These are phyloP conservation scores for Wallacemonas collosoma DNA, from an alignment of 208 protist genomes.

Conservation along the genomic window DNA sequence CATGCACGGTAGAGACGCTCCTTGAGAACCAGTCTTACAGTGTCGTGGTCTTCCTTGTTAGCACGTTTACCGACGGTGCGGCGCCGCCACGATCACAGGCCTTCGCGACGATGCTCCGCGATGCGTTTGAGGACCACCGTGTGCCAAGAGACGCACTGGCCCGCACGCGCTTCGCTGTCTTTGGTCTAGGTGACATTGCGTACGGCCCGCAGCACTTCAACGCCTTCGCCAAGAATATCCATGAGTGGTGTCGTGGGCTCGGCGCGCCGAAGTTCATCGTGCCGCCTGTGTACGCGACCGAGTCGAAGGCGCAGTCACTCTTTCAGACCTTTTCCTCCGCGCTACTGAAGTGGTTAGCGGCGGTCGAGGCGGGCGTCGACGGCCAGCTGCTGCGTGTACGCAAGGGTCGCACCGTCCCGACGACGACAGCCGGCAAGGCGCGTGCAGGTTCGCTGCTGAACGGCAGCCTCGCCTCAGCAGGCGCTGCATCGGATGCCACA, in stretches of 20 bases:
- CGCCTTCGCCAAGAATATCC: conserved; percentile 72
- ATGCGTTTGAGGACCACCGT: conserved; percentile 83
- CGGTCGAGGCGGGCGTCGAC: conserved; percentile 48
- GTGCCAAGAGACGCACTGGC: conserved; percentile 62
- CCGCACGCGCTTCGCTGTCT: conserved; percentile 74
- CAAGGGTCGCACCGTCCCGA: not conserved
- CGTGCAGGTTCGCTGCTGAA: not conserved
- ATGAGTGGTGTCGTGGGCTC: conserved; percentile 70
- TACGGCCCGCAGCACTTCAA: conserved; percentile 85
- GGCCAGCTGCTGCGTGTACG: conserved; percentile 27
- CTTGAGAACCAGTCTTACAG: conserved; percentile 42
- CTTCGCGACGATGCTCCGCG: conserved; percentile 76
- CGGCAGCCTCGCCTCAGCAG: conserved; percentile 1
- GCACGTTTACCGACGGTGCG: conserved; percentile 78
- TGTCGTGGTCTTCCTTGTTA: conserved; percentile 72
- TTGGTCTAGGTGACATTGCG: conserved; percentile 87
- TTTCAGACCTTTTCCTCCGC: conserved; percentile 63
- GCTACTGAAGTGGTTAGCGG: conserved; percentile 66
- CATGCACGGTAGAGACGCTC: conserved; percentile 54
- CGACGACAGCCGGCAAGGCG: not conserved
- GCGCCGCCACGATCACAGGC: conserved; percentile 60
- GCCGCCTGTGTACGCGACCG: conserved; percentile 79
- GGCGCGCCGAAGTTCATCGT: conserved; percentile 70
- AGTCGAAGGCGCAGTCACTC: conserved; percentile 47
- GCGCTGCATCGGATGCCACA: not conserved